These are phyloP conservation scores for Albugo laibachii DNA, from an alignment of 352 stramenopile genomes.

Conservation along the genomic window DNA sequence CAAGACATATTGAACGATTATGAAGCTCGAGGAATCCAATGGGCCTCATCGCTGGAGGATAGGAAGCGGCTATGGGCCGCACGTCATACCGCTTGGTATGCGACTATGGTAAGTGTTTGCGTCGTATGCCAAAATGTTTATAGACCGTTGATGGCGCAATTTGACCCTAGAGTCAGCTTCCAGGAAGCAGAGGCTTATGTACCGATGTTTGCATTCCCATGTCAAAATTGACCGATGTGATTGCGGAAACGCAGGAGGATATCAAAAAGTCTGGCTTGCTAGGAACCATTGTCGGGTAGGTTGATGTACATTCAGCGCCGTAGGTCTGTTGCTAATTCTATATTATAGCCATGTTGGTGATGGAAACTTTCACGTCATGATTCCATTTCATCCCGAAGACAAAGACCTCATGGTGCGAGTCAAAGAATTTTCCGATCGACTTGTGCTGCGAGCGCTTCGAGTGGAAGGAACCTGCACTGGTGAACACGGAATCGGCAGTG, in stretches of 20 bases:
- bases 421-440: conserved; percentile 71
- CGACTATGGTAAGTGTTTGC: conserved; percentile 33
- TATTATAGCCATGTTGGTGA: conserved; percentile 72
- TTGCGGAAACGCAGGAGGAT: conserved; percentile 84
- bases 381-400: conserved; percentile 81
- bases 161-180: conserved; percentile 33
- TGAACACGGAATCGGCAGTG: conserved; percentile 91
- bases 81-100: conserved; percentile 72
- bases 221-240: conserved; percentile 82
- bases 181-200: conserved; percentile 62
- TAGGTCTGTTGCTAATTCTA: background rate
- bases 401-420: conserved; percentile 71
- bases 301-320: background rate
- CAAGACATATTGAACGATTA: conserved; percentile 77
- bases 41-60: conserved; percentile 44
- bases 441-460: conserved; percentile 65
- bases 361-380: conserved; percentile 96
- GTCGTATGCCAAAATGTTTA: background rate
- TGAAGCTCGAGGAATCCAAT: conserved; percentile 58
- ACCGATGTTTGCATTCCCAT: conserved; percentile 97
- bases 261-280: conserved; percentile 77
- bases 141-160: background rate
- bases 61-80: conserved; percentile 71
- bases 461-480: conserved; percentile 95
- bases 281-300: conserved; percentile 80